Conservation (phyloP, 768 basidiomycete genomes). For the Pleurotus tuber-regium region DNA sequence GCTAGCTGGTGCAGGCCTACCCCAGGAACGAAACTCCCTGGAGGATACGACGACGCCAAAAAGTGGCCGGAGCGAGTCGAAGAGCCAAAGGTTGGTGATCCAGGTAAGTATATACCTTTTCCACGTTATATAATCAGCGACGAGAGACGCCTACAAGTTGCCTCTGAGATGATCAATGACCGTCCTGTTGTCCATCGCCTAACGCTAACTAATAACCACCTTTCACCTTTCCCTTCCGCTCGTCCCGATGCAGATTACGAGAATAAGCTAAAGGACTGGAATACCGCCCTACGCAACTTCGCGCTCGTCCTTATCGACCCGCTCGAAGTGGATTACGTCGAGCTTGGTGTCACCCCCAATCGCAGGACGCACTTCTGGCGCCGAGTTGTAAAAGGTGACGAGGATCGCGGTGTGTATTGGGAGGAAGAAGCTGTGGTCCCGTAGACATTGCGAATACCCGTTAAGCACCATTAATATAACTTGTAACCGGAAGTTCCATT, state of each 20-base stretch:
- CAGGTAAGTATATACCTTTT: not conserved
- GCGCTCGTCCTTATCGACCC: constrained; percentile 74
- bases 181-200: not conserved
- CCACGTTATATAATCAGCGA: too few species aligned
- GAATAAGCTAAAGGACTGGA: constrained; percentile 44
- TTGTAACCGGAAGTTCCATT: not conserved
- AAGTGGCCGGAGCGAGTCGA: constrained; percentile 60
- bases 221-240: not conserved
- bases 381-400: constrained; percentile 18
- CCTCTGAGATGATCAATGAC: not conserved
- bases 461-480: not conserved
- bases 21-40: constrained; percentile 54
- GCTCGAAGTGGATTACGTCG: constrained; percentile 63
- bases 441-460: too few species aligned
- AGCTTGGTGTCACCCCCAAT: constrained; percentile 56
- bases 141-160: too few species aligned
- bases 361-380: constrained; percentile 54
- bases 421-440: constrained; percentile 63
- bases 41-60: constrained; percentile 55
- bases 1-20: constrained; percentile 71
- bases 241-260: constrained; percentile 32
- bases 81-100: constrained; percentile 31
- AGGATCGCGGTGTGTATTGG: constrained; percentile 50
- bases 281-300: constrained; percentile 62
- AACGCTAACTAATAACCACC: not conserved